Evolutionary conservation across 768 basidiomycete species (phyloP).

Genomic region (Cyathus striatus): DNA sequence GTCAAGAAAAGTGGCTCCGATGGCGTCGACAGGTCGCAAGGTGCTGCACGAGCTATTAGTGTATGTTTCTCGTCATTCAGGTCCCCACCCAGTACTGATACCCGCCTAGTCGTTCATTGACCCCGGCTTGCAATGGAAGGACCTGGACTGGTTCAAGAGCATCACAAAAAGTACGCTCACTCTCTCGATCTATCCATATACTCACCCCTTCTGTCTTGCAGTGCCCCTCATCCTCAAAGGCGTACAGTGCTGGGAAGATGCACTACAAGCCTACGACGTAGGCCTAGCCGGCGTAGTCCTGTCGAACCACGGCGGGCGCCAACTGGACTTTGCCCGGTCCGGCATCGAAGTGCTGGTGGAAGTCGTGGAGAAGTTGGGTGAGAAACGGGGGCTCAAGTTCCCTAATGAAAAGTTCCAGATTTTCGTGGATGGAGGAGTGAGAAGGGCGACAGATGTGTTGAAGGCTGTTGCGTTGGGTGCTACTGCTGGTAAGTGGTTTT

Average conservation of each 20-base stretch:
- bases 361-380: conserved; percentile 54
- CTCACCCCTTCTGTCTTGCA: conserved; percentile 11
- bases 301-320: conserved; percentile 56
- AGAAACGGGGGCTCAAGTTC: conserved; percentile 40
- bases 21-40: conserved; percentile 77
- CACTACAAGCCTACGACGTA: conserved; percentile 15
- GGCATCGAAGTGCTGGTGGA: conserved; percentile 69
- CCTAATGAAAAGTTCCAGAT: conserved; percentile 67
- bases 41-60: conserved; percentile 91
- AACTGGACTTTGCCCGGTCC: conserved; percentile 57
- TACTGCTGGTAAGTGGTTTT: conserved; percentile 15
- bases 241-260: conserved; percentile 52
- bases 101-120: conserved; percentile 98
- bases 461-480: conserved; percentile 81
- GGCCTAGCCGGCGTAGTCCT: conserved; percentile 42
- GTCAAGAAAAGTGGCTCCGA: conserved; percentile 45
- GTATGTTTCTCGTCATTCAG: conserved; percentile 33
- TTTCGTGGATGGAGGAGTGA: conserved; percentile 73
- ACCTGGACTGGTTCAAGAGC: conserved; percentile 75
- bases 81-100: not conserved
- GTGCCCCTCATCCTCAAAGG: conserved; percentile 73
- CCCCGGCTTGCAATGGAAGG: conserved; percentile 81
- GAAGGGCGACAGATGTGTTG: conserved; percentile 77
- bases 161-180: conserved; percentile 64
- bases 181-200: conserved; percentile 15